phyloP scores from a whole-genome alignment of 2,329 filamentous ascomycete genomes.

The Colletotrichum sojae region DNA sequence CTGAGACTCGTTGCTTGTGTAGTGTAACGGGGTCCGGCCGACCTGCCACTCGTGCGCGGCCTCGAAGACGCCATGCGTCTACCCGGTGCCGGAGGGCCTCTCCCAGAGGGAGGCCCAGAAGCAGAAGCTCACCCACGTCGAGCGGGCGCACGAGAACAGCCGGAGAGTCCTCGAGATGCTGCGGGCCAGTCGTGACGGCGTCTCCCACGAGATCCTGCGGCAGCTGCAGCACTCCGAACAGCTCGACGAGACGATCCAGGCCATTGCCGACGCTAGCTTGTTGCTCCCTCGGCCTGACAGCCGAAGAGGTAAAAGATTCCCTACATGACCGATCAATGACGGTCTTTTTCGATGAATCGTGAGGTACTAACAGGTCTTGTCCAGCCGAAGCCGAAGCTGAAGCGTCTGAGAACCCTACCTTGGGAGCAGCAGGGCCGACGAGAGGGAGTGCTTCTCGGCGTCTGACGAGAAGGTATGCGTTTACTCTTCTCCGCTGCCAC shows the following conservation, averaged over 20 bases:
- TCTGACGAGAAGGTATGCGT: background rate
- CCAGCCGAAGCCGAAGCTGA: background rate
- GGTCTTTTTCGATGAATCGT: no score
- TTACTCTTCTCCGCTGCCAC: no score
- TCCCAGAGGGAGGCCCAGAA: constrained; percentile 23
- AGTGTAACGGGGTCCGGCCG: constrained; percentile 25
- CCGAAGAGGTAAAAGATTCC: background rate
- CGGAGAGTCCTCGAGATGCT: constrained; percentile 18
- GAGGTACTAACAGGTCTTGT: no score
- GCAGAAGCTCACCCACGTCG: constrained; percentile 15
- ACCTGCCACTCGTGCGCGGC: constrained; percentile 5
- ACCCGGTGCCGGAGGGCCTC: constrained; percentile 30
- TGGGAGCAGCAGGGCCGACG: no score
- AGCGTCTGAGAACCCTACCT: background rate
- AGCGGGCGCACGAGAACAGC: constrained; percentile 26
- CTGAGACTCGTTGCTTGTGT: no score
- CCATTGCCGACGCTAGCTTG: constrained; percentile 23
- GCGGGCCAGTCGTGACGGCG: constrained; percentile 10
- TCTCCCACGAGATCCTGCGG: constrained; percentile 16
- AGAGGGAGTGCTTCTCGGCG: background rate
- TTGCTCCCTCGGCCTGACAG: background rate
- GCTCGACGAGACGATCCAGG: constrained; percentile 18
- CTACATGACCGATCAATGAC: background rate
- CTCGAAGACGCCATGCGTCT: constrained; percentile 9
- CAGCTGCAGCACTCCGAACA: constrained; percentile 9